Percentiles rank a stretch among this genome's conserved stretches.
Conservation (phyloP, 257 asterid genomes). For the Plantago elongata region DNA sequence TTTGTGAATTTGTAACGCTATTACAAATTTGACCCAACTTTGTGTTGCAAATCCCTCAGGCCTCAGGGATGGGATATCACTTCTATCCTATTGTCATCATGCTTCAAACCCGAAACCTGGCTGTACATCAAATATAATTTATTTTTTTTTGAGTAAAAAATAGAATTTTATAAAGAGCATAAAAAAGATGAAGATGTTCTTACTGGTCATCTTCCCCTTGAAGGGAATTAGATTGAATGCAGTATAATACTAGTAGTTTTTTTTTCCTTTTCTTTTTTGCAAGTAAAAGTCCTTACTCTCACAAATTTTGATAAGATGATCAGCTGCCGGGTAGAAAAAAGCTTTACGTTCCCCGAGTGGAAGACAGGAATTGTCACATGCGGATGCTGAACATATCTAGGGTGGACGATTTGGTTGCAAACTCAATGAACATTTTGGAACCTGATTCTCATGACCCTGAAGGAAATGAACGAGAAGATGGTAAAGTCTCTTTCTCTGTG, state of each 20-base stretch:
- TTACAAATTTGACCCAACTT: too few species aligned
- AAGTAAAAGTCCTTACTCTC: neutral
- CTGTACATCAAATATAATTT: too few species aligned
- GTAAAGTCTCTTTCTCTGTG: conserved; percentile 24
- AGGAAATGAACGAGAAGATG: conserved; percentile 85
- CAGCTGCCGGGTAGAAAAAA: conserved; percentile 51
- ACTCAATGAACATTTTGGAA: conserved; percentile 88
- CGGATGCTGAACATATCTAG: conserved; percentile 79
- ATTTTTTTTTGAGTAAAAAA: too few species aligned
- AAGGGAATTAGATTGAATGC: too few species aligned
- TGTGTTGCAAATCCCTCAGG: too few species aligned
- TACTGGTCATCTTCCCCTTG: too few species aligned
- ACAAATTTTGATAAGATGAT: conserved; percentile 40
- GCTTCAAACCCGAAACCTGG: too few species aligned
- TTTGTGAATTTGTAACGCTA: too few species aligned
- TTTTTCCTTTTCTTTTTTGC: conserved; percentile 2
- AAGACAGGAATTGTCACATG: conserved; percentile 91
- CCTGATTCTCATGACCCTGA: conserved; percentile 66
- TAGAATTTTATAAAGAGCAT: too few species aligned
- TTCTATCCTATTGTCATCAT: too few species aligned
- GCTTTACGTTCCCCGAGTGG: conserved; percentile 91
- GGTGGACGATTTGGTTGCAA: conserved; percentile 75
- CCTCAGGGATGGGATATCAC: too few species aligned
- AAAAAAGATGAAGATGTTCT: too few species aligned
- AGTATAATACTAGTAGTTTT: neutral